Conservation (phyloP, 1,284 basidiomycete species). For the Ceratobasidium sp. region DNA sequence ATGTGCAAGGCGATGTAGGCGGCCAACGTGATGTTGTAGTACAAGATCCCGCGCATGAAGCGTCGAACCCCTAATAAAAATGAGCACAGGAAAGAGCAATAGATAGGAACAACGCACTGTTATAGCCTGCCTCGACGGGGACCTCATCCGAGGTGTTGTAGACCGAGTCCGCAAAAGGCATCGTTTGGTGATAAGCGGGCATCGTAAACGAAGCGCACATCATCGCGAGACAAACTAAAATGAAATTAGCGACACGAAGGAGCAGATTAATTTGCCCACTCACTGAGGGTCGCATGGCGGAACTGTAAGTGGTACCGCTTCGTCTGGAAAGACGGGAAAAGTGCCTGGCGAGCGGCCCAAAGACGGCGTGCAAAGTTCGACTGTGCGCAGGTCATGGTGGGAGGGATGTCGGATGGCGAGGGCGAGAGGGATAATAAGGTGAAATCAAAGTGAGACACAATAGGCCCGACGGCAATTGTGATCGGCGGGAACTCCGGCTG, state of each 20-base stretch:
- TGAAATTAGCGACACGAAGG: background rate
- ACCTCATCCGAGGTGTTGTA: background rate
- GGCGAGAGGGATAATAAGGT: background rate
- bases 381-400: constrained; percentile 3
- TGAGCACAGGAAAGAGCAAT: background rate
- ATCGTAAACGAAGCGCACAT: constrained; percentile 10
- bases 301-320: constrained; percentile 32
- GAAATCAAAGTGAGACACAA: constrained; percentile 8
- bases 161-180: constrained; percentile 1
- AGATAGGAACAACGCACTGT: background rate
- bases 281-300: constrained; percentile 32
- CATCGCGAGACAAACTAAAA: constrained; percentile 10
- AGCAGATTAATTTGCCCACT: background rate
- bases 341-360: constrained; percentile 26
- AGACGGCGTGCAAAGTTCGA: constrained; percentile 2
- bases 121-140: constrained; percentile 5
- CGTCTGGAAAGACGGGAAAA: constrained; percentile 28
- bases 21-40: constrained; percentile 39
- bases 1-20: constrained; percentile 48
- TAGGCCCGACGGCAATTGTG: constrained; percentile 5
- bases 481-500: background rate
- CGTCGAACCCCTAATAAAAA: constrained; percentile 1
- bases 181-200: constrained; percentile 24
- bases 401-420: background rate
- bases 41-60: constrained; percentile 3